Percentiles rank a stretch among this genome's conserved stretches.
phyloP scores from a whole-genome alignment of 495 filamentous ascomycete species.

The Neurospora intermedia region DNA sequence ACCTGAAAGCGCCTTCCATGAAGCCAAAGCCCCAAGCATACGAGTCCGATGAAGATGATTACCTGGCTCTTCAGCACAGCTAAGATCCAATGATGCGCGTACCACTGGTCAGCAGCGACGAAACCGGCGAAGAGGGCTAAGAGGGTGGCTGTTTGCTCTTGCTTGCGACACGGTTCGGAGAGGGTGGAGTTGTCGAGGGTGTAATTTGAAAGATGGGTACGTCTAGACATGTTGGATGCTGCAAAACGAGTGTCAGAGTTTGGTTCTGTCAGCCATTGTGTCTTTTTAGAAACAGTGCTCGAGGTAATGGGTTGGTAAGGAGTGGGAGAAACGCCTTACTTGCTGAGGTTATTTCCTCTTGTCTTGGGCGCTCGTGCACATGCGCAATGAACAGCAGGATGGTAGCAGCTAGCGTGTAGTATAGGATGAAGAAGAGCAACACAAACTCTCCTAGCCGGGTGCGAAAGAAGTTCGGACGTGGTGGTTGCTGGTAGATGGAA shows the following conservation, averaged over 20 bases:
- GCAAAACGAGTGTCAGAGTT: not conserved
- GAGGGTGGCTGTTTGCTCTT: not conserved
- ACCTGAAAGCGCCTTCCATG: not conserved
- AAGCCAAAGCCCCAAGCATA: not conserved
- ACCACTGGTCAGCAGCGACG: not conserved
- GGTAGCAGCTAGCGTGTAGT: not conserved
- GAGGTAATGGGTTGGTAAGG: not conserved
- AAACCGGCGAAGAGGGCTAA: not conserved
- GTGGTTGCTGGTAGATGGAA: not conserved
- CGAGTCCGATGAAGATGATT: not conserved
- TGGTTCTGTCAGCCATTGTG: not conserved
- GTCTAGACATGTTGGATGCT: not conserved
- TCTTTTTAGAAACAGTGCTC: not conserved
- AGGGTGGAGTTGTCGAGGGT: not conserved
- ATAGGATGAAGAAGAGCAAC: not conserved
- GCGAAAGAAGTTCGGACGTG: not conserved
- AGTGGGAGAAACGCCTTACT: not conserved
- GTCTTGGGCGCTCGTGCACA: not conserved
- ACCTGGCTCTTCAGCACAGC: not conserved
- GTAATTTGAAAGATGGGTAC: not conserved
- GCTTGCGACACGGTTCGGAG: not conserved
- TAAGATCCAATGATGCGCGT: not conserved
- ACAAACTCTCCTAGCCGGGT: not conserved
- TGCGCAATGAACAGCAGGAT: not conserved
- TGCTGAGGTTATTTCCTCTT: not conserved